Conservation (phyloP, 148 eudicot species). For the Gaultheria prostrata region DNA sequence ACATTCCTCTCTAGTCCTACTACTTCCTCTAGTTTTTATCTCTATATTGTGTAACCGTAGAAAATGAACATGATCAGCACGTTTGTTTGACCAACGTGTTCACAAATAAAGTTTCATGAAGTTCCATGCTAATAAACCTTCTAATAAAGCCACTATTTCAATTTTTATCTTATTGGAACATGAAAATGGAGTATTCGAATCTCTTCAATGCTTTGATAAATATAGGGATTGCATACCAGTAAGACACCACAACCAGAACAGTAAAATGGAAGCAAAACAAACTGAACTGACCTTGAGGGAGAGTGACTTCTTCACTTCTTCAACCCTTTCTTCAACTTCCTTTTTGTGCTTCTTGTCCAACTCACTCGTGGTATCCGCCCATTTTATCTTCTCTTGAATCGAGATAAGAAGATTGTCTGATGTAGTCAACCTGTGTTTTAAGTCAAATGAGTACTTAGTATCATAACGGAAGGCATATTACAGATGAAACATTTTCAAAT, state of each 20-base stretch:
- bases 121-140: not conserved
- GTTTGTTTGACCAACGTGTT: not conserved
- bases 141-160: not conserved
- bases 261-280: no score
- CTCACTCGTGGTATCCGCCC: conserved; percentile 92
- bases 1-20: no score
- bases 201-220: not conserved
- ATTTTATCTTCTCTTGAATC: conserved; percentile 95
- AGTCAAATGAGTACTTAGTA: no score
- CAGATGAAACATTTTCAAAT: no score
- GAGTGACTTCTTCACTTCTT: conserved; percentile 76
- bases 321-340: conserved; percentile 80
- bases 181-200: no score
- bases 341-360: conserved; percentile 77
- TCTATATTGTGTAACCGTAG: no score
- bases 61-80: no score
- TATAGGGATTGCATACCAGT: not conserved
- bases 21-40: no score
- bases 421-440: conserved; percentile 56
- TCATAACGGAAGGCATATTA: no score
- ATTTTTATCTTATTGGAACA: not conserved
- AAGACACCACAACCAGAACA: no score
- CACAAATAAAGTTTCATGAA: not conserved
- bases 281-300: conserved; percentile 63
- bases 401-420: conserved; percentile 76